These are phyloP conservation scores for Histomonas meleagridis DNA, from an alignment of 208 protist genomes.

Conservation along the genomic window DNA sequence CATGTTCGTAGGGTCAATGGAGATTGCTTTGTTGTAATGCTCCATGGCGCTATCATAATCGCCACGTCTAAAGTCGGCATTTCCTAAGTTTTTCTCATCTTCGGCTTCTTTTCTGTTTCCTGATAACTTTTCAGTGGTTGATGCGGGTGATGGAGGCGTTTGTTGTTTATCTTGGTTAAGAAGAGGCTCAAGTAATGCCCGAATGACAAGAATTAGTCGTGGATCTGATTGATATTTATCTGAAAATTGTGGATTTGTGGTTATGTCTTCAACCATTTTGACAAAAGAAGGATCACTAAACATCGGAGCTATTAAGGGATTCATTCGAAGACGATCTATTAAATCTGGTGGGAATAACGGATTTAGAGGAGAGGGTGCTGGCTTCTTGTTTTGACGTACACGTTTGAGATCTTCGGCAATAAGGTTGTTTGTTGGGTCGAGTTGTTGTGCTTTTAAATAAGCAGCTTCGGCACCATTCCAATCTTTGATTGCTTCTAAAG, in stretches of 20 bases:
- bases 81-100: conserved; percentile 29
- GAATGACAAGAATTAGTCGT: not conserved
- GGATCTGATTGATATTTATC: not conserved
- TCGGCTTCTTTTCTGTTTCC: conserved; percentile 9
- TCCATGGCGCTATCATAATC: conserved; percentile 21
- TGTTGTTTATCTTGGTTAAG: not conserved
- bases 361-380: not conserved
- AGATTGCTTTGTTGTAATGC: conserved; percentile 34
- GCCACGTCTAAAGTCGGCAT: not conserved
- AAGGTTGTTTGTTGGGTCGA: conserved; percentile 16
- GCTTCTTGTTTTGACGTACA: no score
- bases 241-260: no score
- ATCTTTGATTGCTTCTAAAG: not conserved
- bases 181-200: not conserved
- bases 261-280: no score
- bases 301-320: no score
- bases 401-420: not conserved
- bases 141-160: not conserved
- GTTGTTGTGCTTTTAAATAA: conserved; percentile 29
- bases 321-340: no score
- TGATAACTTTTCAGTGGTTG: not conserved
- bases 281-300: no score
- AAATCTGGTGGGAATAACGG: no score
- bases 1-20: not conserved
- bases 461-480: not conserved